Base-by-base conservation (phyloP, 768 basidiomycete species). In the Macrolepiota fuliginosa region DNA sequence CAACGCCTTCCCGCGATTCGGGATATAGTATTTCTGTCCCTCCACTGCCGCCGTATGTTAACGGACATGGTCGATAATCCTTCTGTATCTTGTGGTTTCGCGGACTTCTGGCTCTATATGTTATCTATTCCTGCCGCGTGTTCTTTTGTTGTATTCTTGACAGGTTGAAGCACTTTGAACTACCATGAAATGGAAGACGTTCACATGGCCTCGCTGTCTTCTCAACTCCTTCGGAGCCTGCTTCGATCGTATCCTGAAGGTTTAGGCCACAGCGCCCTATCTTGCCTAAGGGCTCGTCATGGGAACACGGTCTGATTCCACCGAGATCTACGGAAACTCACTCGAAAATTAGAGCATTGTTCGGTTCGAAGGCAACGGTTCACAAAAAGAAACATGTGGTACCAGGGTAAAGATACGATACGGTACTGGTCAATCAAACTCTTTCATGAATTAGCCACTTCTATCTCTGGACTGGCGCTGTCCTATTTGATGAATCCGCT, bases 101-200 rank as follows among this genome's bases (percentile, higher is more conserved):
- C 19, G 24, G 36, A 1, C 27, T 24, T 9, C 24, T 47, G n/a
- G 25, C n/a, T 54, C 52, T 54, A 47, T 55, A 45, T 24, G 32
- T 53, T 46, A 22, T 42, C 50, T 54, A 47, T 39, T n/a, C 37
- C 35, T 47, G 29, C 32, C n/a, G 12, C 53, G 17, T 55, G 45
- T 61, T 40, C 66, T 68, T 64, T 52, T 64, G 59, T 64, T 47
- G 51, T 57, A 40, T 62, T 54, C 47, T 64, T 53, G 36, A 50
- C 49, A 42, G 52, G 36, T 45, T 37, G 19, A 25, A 58, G 54
- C 54, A 25, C 22, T 27, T 19, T 45, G 24, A 49, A 58, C 40
- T 47, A 40, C 62, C 47, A 64, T 40, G 50, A 25, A 22, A 27
- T 51, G 29, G 50, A 59, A 59, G 32, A 32, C 40, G 29, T 27